These are phyloP conservation scores for Zygoascus hellenicus DNA, from an alignment of 1,139 yeast genomes.

Conservation along the genomic window DNA sequence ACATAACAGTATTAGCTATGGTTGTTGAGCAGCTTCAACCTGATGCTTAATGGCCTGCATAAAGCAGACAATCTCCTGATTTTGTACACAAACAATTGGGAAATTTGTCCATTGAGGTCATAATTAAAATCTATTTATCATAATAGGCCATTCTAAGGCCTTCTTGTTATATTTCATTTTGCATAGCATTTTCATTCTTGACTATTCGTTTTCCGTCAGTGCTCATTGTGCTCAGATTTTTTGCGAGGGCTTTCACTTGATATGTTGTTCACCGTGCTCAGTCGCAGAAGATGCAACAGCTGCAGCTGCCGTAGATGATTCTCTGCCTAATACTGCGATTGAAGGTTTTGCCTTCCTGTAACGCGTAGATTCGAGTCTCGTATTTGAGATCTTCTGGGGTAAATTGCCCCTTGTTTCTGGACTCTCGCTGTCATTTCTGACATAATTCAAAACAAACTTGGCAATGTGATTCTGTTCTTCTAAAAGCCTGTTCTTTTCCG, in stretches of 20 bases:
- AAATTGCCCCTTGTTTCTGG: not conserved
- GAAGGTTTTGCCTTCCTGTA: conserved; percentile 13
- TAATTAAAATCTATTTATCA: not conserved
- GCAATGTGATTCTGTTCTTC: conserved; percentile 26
- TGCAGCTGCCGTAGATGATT: too few species aligned
- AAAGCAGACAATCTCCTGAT: not conserved
- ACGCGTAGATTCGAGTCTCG: conserved; percentile 17
- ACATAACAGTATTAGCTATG: conserved; percentile 75
- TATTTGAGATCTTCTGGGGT: conserved; percentile 17
- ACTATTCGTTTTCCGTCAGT: too few species aligned
- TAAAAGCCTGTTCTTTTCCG: conserved; percentile 21
- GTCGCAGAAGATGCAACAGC: too few species aligned
- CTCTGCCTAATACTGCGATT: too few species aligned
- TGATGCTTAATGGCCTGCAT: not conserved
- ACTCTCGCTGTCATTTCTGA: conserved; percentile 6
- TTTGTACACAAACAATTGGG: not conserved
- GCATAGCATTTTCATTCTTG: too few species aligned
- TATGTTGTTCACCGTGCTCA: too few species aligned
- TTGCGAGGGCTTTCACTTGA: too few species aligned
- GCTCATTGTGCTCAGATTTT: too few species aligned
- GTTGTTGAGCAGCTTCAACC: conserved; percentile 25
- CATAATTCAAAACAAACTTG: conserved; percentile 26
- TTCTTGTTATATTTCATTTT: not conserved
- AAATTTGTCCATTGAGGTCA: not conserved
- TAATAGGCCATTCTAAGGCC: not conserved